Evolutionary conservation across 176 grass and related monocot genomes (phyloP).

Genomic region (Rhynchospora breviuscula): DNA sequence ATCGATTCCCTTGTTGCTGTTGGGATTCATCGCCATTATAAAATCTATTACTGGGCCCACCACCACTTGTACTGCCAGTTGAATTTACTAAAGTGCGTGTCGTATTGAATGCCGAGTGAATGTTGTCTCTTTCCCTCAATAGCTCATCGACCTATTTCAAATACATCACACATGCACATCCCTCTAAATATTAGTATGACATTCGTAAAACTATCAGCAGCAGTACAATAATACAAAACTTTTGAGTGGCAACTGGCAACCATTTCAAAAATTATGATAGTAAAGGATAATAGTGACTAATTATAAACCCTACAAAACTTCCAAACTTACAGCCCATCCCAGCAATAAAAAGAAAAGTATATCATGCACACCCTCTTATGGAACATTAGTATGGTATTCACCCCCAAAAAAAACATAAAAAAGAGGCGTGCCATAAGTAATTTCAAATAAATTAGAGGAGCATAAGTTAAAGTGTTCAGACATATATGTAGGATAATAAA

Average conservation of each 20-base stretch:
- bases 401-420: background rate
- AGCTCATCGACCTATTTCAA: conserved; percentile 83
- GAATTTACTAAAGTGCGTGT: conserved; percentile 46
- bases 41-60: conserved; percentile 45
- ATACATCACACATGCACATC: background rate
- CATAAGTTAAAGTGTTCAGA: background rate
- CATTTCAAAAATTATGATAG: background rate
- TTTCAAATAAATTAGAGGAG: background rate
- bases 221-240: background rate
- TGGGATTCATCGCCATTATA: conserved; percentile 12
- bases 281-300: background rate
- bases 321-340: background rate
- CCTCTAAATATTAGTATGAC: conserved; percentile 6
- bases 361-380: background rate
- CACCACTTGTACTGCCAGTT: conserved; percentile 34
- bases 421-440: background rate
- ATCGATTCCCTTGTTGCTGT: conserved; percentile 38
- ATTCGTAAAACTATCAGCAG: conserved; percentile 4
- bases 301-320: background rate
- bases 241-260: background rate
- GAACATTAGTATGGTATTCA: background rate
- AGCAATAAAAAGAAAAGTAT: background rate
- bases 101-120: conserved; percentile 77
- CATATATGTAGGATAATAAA: background rate
- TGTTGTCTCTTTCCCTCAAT: conserved; percentile 74